Conservation (phyloP, 1,284 basidiomycete species). For the Pholiota adiposa region DNA sequence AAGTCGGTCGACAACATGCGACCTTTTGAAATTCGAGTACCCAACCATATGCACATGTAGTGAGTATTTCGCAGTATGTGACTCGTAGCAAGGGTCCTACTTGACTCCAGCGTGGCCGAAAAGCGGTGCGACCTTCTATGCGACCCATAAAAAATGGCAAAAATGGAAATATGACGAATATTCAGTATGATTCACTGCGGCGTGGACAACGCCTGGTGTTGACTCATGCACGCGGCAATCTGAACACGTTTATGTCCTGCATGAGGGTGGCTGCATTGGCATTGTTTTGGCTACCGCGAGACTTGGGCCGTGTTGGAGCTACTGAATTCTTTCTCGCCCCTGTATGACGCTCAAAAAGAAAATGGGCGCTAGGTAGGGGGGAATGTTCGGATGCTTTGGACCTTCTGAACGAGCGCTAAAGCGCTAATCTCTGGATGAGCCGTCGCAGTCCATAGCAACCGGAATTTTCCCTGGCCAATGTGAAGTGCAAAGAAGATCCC, state of each 20-base stretch:
- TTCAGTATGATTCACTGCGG: neutral
- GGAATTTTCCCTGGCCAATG: neutral
- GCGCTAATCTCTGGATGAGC: slow-evolving; percentile 5
- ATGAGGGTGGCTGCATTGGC: neutral
- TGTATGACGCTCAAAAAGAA: no score
- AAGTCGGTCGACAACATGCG: no score
- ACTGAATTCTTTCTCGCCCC: neutral
- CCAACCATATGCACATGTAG: no score
- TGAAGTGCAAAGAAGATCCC: neutral
- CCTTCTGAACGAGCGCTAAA: neutral
- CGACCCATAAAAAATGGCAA: no score
- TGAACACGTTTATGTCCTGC: neutral
- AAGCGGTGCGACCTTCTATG: neutral
- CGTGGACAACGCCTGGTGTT: neutral
- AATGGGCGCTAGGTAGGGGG: no score
- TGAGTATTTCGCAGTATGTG: no score
- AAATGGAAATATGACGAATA: neutral
- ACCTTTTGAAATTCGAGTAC: no score
- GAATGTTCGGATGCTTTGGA: neutral
- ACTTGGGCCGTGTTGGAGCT: neutral
- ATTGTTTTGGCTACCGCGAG: neutral
- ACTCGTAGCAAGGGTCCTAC: no score
- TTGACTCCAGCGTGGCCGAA: no score
- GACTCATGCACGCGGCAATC: neutral
- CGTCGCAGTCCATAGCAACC: neutral